Conservation (phyloP, 768 basidiomycete species). For the Boletus sp. region DNA sequence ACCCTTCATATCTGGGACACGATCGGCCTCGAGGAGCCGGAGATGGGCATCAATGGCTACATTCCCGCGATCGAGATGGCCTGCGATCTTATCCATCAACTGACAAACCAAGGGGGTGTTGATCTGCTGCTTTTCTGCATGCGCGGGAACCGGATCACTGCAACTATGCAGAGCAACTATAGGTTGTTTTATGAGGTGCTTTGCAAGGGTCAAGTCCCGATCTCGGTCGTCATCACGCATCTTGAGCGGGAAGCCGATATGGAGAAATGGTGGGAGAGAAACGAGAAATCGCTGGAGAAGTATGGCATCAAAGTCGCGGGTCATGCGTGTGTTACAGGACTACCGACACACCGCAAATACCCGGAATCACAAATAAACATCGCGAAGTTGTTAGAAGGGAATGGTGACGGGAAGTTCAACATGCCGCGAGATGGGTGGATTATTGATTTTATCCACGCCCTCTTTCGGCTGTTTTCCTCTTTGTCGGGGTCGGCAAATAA, state of each 20-base stretch:
- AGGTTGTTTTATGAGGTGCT: background rate
- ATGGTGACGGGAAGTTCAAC: constrained; percentile 14
- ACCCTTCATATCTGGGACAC: background rate
- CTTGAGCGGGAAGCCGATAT: background rate
- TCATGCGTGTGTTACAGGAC: constrained; percentile 39
- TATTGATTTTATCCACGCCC: constrained; percentile 18
- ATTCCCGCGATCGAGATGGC: background rate
- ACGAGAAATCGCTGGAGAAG: background rate
- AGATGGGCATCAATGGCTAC: background rate
- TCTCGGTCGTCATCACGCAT: background rate
- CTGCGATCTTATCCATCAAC: background rate
- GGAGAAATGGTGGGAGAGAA: background rate
- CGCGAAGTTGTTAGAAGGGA: constrained; percentile 9
- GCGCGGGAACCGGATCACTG: background rate
- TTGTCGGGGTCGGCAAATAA: constrained; percentile 19
- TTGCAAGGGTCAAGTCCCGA: background rate
- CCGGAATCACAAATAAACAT: constrained; percentile 19
- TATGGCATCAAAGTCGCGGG: constrained; percentile 4
- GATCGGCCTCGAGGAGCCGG: background rate
- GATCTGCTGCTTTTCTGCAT: background rate
- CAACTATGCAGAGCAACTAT: background rate
- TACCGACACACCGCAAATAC: constrained; percentile 27
- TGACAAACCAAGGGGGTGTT: background rate
- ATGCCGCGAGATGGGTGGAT: constrained; percentile 28
- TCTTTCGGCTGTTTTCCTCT: constrained; percentile 20